phyloP scores from a whole-genome alignment of 768 basidiomycete genomes.

The Mycena rosella region DNA sequence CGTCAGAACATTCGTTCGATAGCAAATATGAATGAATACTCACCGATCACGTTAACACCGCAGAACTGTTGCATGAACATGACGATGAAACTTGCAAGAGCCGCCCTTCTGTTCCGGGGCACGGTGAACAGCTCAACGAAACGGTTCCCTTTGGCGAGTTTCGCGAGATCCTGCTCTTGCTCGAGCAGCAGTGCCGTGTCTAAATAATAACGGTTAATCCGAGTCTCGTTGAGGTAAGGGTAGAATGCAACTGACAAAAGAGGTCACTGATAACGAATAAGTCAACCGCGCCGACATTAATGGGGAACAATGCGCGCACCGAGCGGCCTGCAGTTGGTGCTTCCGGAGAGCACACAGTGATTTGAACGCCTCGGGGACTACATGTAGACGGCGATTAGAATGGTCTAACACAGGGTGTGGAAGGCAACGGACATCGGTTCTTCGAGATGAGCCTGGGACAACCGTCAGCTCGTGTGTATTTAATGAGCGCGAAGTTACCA shows the following conservation, averaged over 20 bases:
- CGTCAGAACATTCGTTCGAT: too few relatives aligned
- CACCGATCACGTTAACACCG: slow-evolving; percentile 54
- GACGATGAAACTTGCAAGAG: slow-evolving; percentile 33
- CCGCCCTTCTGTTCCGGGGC: background rate
- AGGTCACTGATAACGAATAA: background rate
- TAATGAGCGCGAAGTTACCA: slow-evolving; percentile 46
- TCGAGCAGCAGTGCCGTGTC: background rate
- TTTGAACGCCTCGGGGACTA: background rate
- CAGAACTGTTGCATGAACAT: slow-evolving; percentile 54
- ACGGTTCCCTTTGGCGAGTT: background rate
- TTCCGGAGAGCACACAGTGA: background rate
- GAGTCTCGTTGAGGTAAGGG: background rate
- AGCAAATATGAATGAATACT: too few relatives aligned
- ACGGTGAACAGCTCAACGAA: background rate
- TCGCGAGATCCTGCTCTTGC: background rate
- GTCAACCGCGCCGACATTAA: background rate
- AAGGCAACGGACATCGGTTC: background rate
- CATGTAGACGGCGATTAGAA: background rate
- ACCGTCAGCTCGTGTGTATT: slow-evolving; percentile 60
- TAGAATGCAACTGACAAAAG: background rate
- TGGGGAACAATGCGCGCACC: background rate
- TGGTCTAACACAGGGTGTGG: too few relatives aligned
- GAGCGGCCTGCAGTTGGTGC: background rate
- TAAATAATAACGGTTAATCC: background rate
- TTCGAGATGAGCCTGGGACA: slow-evolving; percentile 53